Conservation (phyloP, 768 basidiomycete species). For the Lentinus brumalis region DNA sequence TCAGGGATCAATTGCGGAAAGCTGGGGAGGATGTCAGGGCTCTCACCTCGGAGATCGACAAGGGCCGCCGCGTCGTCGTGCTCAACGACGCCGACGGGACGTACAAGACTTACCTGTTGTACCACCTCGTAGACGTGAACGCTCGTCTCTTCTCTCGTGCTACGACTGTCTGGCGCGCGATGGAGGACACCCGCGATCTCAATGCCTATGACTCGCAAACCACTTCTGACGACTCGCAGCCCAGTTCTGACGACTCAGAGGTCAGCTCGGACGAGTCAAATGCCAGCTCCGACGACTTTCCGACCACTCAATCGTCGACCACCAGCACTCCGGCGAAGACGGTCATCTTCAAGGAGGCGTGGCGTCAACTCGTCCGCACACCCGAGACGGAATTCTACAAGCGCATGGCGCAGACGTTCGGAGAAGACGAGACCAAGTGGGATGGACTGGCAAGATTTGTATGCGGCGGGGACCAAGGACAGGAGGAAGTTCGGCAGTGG, state of each 20-base stretch:
- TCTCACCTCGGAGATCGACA: background rate
- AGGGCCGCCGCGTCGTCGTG: background rate
- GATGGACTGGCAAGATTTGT: background rate
- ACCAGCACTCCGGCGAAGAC: background rate
- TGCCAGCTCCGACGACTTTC: too few relatives aligned
- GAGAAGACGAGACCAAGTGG: background rate
- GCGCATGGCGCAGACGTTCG: background rate
- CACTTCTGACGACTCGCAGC: too few relatives aligned
- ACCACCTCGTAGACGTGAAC: conserved; percentile 5
- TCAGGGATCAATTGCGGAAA: background rate
- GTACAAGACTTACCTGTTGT: background rate
- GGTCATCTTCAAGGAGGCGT: conserved; percentile 14
- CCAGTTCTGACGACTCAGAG: too few relatives aligned
- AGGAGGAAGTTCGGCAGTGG: conserved; percentile 3
- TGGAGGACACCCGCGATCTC: conserved; percentile 4
- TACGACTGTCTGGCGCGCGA: conserved; percentile 12
- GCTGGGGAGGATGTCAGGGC: background rate
- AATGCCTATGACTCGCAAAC: too few relatives aligned
- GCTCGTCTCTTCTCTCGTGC: conserved; percentile 13
- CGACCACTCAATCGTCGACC: background rate
- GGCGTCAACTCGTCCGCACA: conserved; percentile 10
- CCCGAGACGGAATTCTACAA: conserved; percentile 9
- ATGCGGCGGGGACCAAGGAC: conserved; percentile 10
- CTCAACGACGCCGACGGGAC: background rate
- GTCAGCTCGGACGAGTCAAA: too few relatives aligned